phyloP scores from a whole-genome alignment of 768 basidiomycete genomes.

The Psilocybe cyanescens region DNA sequence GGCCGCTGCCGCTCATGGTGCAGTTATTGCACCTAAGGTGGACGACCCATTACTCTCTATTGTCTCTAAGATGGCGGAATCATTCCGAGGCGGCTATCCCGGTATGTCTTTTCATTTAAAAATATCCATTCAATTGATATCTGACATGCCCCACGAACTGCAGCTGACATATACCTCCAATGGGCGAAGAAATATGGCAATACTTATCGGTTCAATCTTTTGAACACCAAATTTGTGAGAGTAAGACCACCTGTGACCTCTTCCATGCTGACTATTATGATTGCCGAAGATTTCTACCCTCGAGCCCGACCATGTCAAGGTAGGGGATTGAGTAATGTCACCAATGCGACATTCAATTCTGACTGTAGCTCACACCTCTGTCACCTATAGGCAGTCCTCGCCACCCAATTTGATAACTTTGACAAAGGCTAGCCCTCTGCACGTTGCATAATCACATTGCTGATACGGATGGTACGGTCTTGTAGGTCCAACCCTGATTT shows the following conservation, averaged over 20 bases:
- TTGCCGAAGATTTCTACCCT: conserved; percentile 34
- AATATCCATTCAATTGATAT: background rate
- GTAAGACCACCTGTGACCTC: background rate
- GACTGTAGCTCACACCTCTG: background rate
- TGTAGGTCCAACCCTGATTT: conserved; percentile 23
- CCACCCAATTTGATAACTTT: conserved; percentile 50
- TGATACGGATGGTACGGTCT: too few species aligned
- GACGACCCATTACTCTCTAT: conserved; percentile 8
- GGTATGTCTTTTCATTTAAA: conserved; percentile 26
- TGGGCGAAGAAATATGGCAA: conserved; percentile 36
- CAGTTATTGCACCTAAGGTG: conserved; percentile 13
- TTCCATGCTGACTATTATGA: background rate
- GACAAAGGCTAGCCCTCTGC: conserved; percentile 34
- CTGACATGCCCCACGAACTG: background rate
- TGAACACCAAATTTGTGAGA: conserved; percentile 37
- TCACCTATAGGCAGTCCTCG: conserved; percentile 40
- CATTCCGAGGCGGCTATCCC: conserved; percentile 33
- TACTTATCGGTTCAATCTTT: conserved; percentile 32
- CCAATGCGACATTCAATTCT: background rate
- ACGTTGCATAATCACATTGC: too few species aligned
- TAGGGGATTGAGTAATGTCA: background rate
- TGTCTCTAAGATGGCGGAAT: conserved; percentile 7
- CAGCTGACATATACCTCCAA: conserved; percentile 32
- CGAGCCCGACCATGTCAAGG: conserved; percentile 53
- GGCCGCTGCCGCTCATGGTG: conserved; percentile 12